Conservation (phyloP, 2,329 filamentous ascomycete species). For the Bertia moriformis region DNA sequence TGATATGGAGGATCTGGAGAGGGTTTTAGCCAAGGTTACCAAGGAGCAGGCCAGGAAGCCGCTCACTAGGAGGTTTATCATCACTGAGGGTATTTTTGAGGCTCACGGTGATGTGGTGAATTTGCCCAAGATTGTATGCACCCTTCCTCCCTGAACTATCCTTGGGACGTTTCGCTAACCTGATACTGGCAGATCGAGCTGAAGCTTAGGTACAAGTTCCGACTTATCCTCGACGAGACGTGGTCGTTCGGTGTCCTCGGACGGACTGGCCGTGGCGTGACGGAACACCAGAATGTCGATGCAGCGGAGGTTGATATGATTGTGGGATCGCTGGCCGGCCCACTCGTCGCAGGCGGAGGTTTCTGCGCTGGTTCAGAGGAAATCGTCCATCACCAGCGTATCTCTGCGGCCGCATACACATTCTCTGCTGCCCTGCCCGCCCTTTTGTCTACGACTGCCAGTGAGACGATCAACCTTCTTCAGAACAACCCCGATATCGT, state of each 20-base stretch:
- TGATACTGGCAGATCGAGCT: constrained; percentile 62
- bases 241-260: constrained; percentile 94
- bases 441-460: constrained; percentile 86
- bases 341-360: constrained; percentile 80
- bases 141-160: constrained; percentile 3
- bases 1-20: constrained; percentile 84
- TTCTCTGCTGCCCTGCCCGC: constrained; percentile 91
- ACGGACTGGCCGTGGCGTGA: constrained; percentile 77
- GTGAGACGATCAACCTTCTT: constrained; percentile 73
- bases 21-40: constrained; percentile 68
- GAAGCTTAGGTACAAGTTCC: constrained; percentile 94
- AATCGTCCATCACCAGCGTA: constrained; percentile 90
- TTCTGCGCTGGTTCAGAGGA: constrained; percentile 88
- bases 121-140: constrained; percentile 65
- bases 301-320: constrained; percentile 93
- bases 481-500: constrained; percentile 78
- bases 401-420: constrained; percentile 82
- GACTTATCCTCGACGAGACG: constrained; percentile 90
- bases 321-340: constrained; percentile 77
- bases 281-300: constrained; percentile 93
- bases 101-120: constrained; percentile 73
- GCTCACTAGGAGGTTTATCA: constrained; percentile 83
- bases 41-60: constrained; percentile 76
- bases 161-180: constrained; percentile 2
- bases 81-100: constrained; percentile 91